phyloP scores from a whole-genome alignment of 345 rosid genomes.

The Microcos paniculata region DNA sequence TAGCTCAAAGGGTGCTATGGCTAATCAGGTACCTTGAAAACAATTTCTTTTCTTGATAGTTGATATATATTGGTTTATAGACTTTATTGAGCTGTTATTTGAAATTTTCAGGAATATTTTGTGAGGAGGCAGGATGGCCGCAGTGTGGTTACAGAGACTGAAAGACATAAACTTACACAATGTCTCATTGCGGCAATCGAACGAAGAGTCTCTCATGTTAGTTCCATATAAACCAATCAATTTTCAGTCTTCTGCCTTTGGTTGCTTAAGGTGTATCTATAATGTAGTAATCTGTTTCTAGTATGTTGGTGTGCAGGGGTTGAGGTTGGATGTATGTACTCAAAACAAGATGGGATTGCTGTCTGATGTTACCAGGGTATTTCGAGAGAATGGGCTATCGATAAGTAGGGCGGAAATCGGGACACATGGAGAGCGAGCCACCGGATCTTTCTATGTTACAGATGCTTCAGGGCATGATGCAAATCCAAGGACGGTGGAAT shows the following conservation, averaged over 20 bases:
- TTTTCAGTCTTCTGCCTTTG: not conserved
- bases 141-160: slow-evolving; percentile 53
- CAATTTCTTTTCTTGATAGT: not conserved
- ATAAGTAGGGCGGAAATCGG: slow-evolving; percentile 63
- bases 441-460: slow-evolving; percentile 68
- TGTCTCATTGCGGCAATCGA: slow-evolving; percentile 79
- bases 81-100: not conserved
- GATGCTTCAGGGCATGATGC: slow-evolving; percentile 64
- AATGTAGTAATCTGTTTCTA: not conserved
- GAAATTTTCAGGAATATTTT: slow-evolving; percentile 75
- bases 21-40: slow-evolving; percentile 55
- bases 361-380: slow-evolving; percentile 56
- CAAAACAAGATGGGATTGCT: slow-evolving; percentile 61
- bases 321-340: slow-evolving; percentile 59
- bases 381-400: slow-evolving; percentile 75
- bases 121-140: slow-evolving; percentile 75
- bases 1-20: slow-evolving; percentile 58
- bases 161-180: slow-evolving; percentile 51
- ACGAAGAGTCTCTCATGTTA: slow-evolving; percentile 61
- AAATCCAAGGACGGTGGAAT: slow-evolving; percentile 34
- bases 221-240: not conserved
- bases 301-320: slow-evolving; percentile 42
- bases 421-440: slow-evolving; percentile 50
- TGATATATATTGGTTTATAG: not conserved
- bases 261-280: not conserved